These are phyloP conservation scores for Phytophthora ohioensis DNA, from an alignment of 352 stramenopile genomes.

Conservation along the genomic window DNA sequence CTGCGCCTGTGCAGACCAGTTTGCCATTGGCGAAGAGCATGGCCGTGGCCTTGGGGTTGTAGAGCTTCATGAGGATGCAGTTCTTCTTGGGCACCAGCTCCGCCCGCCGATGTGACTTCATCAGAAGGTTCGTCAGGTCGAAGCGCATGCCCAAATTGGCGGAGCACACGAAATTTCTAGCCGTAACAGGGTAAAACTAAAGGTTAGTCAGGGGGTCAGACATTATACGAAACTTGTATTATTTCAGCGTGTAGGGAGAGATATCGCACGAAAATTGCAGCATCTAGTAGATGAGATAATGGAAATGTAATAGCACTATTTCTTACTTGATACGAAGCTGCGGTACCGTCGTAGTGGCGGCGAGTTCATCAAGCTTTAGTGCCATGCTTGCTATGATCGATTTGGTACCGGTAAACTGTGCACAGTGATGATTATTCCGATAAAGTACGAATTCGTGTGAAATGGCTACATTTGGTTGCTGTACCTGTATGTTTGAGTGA, in stretches of 20 bases:
- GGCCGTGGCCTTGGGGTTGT: conserved; percentile 69
- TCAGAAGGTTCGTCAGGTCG: conserved; percentile 71
- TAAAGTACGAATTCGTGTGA: conserved; percentile 21
- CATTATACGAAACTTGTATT: background rate
- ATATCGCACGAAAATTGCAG: background rate
- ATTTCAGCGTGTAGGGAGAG: conserved; percentile 3
- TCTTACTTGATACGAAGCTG: conserved; percentile 76
- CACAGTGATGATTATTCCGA: background rate
- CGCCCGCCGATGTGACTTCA: conserved; percentile 77
- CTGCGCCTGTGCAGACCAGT: conserved; percentile 79
- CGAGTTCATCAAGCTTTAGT: conserved; percentile 15
- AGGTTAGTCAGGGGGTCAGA: conserved; percentile 1
- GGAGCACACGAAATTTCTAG: conserved; percentile 82
- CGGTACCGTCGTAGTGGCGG: conserved; percentile 22
- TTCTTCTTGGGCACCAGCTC: conserved; percentile 90
- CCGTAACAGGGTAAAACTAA: background rate
- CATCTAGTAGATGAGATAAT: background rate
- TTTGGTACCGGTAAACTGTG: too few relatives aligned
- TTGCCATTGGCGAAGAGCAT: conserved; percentile 90
- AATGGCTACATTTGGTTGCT: conserved; percentile 27
- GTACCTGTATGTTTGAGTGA: conserved; percentile 21
- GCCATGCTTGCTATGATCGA: conserved; percentile 17
- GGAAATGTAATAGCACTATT: background rate
- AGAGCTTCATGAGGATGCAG: conserved; percentile 86
- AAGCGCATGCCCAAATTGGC: conserved; percentile 86